These are phyloP conservation scores for Hawksworthiomyces lignivorus DNA, from an alignment of 2,329 filamentous ascomycete species.

Conservation along the genomic window DNA sequence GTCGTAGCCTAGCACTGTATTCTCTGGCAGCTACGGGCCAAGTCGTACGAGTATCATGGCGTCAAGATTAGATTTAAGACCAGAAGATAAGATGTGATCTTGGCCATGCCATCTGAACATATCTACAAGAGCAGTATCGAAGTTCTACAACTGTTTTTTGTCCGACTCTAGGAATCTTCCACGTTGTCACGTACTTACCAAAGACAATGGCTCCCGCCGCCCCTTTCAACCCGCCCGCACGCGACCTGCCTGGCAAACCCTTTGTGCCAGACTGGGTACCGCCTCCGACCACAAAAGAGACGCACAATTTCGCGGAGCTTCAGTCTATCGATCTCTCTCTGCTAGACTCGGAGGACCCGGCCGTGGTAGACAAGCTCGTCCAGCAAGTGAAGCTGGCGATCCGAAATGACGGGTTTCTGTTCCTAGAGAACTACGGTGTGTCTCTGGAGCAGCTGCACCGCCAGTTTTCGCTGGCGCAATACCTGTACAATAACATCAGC, in stretches of 20 bases:
- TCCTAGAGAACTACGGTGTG: slow-evolving; percentile 42
- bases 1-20: no score
- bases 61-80: no score
- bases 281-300: slow-evolving; percentile 36
- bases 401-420: slow-evolving; percentile 36
- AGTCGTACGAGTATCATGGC: no score
- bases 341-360: slow-evolving; percentile 33
- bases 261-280: slow-evolving; percentile 34
- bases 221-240: slow-evolving; percentile 32
- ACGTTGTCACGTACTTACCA: not conserved
- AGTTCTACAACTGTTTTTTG: no score
- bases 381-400: slow-evolving; percentile 34
- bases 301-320: slow-evolving; percentile 34
- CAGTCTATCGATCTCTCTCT: slow-evolving; percentile 35
- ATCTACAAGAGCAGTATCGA: no score
- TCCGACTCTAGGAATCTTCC: no score
- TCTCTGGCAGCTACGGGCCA: no score
- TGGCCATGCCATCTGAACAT: no score
- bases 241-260: slow-evolving; percentile 31
- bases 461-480: slow-evolving; percentile 42
- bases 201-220: slow-evolving; percentile 23
- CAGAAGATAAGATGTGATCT: no score
- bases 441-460: slow-evolving; percentile 40
- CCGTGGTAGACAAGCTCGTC: slow-evolving; percentile 34
- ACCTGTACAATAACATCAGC: slow-evolving; percentile 40